Evolutionary conservation across 1,284 basidiomycete genomes (phyloP).

Genomic region (Ceraceosorus guamensis): DNA sequence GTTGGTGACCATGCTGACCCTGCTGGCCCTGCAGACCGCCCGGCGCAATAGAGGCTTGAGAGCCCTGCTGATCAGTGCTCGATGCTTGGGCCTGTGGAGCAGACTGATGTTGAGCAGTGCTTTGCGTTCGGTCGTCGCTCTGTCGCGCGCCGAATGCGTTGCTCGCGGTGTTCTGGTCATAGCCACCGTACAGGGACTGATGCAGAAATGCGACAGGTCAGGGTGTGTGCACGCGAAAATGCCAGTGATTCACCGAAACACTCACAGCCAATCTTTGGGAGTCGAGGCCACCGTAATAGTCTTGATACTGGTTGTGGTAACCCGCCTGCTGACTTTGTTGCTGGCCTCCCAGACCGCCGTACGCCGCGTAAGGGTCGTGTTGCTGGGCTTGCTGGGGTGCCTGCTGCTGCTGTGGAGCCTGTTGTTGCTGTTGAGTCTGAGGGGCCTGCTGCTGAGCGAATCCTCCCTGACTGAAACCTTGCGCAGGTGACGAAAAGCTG

Average conservation of each 20-base stretch:
- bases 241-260: too few species aligned
- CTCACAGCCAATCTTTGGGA: conserved; percentile 31
- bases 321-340: not conserved
- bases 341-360: not conserved
- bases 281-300: conserved; percentile 38
- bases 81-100: conserved; percentile 7
- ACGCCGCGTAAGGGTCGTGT: conserved; percentile 20
- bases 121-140: conserved; percentile 11
- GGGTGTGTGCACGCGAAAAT: too few species aligned
- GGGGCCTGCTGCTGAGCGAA: conserved; percentile 4
- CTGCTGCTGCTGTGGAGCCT: conserved; percentile 16
- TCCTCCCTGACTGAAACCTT: not conserved
- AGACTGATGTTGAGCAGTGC: not conserved
- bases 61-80: conserved; percentile 11
- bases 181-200: conserved; percentile 34
- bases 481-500: not conserved
- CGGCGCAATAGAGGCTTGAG: conserved; percentile 7
- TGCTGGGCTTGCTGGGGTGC: conserved; percentile 21
- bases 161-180: conserved; percentile 27
- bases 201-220: too few species aligned
- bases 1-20: conserved; percentile 17
- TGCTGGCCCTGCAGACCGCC: conserved; percentile 22
- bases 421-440: conserved; percentile 10
- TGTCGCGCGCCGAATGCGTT: conserved; percentile 25
- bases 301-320: conserved; percentile 1